Base-by-base conservation (phyloP, 805 yeast species). In the Kodamaea neixiangensis region DNA sequence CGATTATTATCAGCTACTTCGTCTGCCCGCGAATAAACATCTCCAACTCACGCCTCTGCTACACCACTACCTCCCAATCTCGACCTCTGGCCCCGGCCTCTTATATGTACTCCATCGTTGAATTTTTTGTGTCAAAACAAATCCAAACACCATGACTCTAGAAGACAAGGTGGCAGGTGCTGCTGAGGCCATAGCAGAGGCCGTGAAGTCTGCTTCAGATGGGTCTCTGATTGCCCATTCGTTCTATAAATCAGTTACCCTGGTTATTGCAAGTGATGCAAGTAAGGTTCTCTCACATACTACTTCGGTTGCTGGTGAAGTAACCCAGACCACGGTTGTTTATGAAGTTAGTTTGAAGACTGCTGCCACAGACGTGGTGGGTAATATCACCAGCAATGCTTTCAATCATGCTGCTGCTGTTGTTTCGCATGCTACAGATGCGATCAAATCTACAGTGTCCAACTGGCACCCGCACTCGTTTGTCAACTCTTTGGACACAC, bases 401-500 rank as follows among this genome's bases (percentile, higher is more conserved):
- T 19, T 37, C 7, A 19, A 37, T 17, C 19, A 37, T 10, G 38
- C 13, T 34, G 38, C 19, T 34, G 38, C 9, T 34, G 38, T 17
- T 3, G 41, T 10, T 17, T 37, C 41, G 5, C 13, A 17, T 17
- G 38, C 38, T 13, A 14, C 38, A 14, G n/a, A 10, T 13, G 21
- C 15, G n/a, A 13, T 14, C 20, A 17, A 37, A 6, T 15, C 41
- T 17, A 20, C 19, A 7, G 17, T 19, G 20, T 14, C 19, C 21
- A 37, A 17, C 41, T 22, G 18, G 19, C 22, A 42, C 34, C 45
- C 45, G 10, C 31, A 14, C 19, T 7, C 45, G 20, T 42, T 22
- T 22, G 45, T 42, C 21, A 22, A 42, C 19, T 22, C 45, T 2
- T 22, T 42, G 6, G 45, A 42, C 34, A 18, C 45, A 29, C 35